A percentile compares a stretch with the other conserved stretches of the same genome.
Evolutionary conservation across 208 protist species (phyloP).

Genomic region (Porcisia hertigi): DNA sequence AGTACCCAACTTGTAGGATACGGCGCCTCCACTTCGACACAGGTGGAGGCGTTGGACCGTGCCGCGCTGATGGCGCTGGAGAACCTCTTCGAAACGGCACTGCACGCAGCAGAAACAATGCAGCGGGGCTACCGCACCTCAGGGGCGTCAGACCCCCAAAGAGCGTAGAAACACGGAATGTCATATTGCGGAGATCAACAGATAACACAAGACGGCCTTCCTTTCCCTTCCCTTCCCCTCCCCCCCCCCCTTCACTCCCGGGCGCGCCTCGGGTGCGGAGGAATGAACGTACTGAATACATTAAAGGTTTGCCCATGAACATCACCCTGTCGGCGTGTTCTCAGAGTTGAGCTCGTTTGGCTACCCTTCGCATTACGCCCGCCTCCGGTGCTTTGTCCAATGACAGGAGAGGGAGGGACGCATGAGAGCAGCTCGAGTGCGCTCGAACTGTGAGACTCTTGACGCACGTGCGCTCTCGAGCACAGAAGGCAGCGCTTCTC

Average conservation of each 20-base stretch:
- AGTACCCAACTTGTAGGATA: conserved; percentile 79
- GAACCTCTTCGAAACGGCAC: conserved; percentile 36
- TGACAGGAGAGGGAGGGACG: no score
- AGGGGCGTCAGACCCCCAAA: background rate
- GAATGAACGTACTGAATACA: background rate
- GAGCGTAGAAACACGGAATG: background rate
- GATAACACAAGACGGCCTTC: background rate
- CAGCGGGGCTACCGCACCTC: conserved; percentile 22
- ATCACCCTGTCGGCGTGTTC: no score
- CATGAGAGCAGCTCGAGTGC: no score
- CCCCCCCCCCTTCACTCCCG: background rate
- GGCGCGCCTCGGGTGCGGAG: no score
- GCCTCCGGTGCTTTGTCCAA: no score
- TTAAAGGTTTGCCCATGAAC: no score
- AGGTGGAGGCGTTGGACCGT: conserved; percentile 54
- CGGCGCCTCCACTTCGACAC: conserved; percentile 35
- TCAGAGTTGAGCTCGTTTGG: no score
- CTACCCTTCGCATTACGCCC: no score
- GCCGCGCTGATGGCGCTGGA: conserved; percentile 59
- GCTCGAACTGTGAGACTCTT: no score
- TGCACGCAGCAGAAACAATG: conserved; percentile 10
- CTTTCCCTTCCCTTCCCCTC: background rate
- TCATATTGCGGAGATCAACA: background rate
- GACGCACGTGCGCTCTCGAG: no score
- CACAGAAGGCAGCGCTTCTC: no score